Evolutionary conservation across 306 rosid genomes (phyloP).

Genomic region (Trichosanthes cucumerina): DNA sequence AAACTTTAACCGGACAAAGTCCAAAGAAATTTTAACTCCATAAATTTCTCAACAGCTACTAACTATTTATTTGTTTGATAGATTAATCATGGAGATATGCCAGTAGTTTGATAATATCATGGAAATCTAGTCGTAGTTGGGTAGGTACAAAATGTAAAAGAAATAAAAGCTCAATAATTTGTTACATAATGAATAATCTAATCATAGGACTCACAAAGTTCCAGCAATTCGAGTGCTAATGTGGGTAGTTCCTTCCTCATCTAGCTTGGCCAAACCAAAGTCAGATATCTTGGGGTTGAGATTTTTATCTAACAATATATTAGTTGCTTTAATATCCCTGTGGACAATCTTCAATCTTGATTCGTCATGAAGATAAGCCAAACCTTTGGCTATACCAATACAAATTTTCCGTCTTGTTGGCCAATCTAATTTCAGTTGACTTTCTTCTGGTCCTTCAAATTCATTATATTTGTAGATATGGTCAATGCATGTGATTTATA

Average conservation of each 20-base stretch:
- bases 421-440: background rate
- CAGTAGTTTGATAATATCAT: background rate
- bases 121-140: background rate
- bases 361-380: background rate
- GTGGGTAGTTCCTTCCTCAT: background rate
- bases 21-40: no score
- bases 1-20: background rate
- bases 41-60: background rate
- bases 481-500: background rate
- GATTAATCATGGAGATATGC: background rate
- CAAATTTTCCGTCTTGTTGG: background rate
- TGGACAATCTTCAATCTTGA: conserved; percentile 13
- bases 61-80: background rate
- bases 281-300: background rate
- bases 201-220: background rate
- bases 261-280: background rate
- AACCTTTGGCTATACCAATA: background rate
- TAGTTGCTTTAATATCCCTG: conserved; percentile 36
- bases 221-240: background rate
- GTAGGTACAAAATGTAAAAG: background rate
- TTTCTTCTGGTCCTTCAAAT: background rate
- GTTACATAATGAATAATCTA: background rate
- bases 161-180: background rate
- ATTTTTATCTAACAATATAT: conserved; percentile 9
- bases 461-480: background rate